phyloP scores from a whole-genome alignment of 2,329 filamentous ascomycete species.

The Alternaria angustiovoidea region DNA sequence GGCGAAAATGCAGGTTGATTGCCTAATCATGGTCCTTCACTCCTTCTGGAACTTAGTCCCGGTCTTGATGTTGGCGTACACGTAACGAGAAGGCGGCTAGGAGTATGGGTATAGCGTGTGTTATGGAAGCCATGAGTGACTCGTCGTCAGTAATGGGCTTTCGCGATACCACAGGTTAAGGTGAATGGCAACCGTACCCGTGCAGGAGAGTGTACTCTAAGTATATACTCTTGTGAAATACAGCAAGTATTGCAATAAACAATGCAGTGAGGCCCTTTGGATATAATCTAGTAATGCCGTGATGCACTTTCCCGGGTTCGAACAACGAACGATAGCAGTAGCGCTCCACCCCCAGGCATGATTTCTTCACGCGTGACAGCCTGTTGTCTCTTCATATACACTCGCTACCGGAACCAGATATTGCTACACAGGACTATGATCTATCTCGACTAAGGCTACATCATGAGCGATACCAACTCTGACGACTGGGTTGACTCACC shows the following conservation, averaged over 20 bases:
- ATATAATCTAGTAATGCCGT: neutral
- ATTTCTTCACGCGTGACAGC: neutral
- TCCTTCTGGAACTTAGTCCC: neutral
- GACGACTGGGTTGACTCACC: slow-evolving; percentile 10
- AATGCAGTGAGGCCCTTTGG: neutral
- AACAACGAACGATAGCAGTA: neutral
- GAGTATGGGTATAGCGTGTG: neutral
- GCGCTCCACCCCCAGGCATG: neutral
- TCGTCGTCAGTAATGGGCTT: neutral
- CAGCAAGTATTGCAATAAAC: neutral
- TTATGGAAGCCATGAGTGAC: neutral
- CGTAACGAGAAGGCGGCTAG: neutral
- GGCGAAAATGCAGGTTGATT: too few relatives aligned
- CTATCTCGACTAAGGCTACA: neutral
- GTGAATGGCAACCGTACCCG: neutral
- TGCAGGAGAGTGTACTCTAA: neutral
- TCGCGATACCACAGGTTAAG: neutral
- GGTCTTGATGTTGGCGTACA: neutral
- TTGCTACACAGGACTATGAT: neutral
- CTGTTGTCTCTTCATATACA: neutral
- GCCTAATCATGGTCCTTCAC: neutral
- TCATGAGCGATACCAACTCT: slow-evolving; percentile 6
- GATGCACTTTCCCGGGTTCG: neutral
- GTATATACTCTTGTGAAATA: fast-evolving
- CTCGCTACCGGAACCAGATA: neutral